Evolutionary conservation across 1,284 basidiomycete species (phyloP).

Genomic region (Cryptococcus sp.): DNA sequence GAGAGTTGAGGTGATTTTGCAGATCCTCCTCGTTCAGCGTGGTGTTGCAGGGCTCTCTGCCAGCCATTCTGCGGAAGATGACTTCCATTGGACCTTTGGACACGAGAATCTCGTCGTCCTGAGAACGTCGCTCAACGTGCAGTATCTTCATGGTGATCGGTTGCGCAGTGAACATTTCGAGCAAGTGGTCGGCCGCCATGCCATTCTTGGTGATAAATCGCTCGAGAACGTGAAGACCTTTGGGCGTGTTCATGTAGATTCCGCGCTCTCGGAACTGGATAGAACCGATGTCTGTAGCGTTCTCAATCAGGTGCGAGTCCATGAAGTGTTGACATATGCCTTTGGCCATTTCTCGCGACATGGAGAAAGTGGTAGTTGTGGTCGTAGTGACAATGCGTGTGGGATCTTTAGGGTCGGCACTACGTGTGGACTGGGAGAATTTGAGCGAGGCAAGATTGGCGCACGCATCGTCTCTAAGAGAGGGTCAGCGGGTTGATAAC

Average conservation of each 20-base stretch:
- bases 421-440: conserved; percentile 98
- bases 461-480: conserved; percentile 86
- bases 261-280: conserved; percentile 96
- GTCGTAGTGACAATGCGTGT: conserved; percentile 97
- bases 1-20: conserved; percentile 46
- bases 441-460: conserved; percentile 92
- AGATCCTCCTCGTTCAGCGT: conserved; percentile 45
- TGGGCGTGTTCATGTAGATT: conserved; percentile 92
- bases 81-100: conserved; percentile 91
- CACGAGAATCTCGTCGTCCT: conserved; percentile 97
- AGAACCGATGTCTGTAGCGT: conserved; percentile 83
- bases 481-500: conserved; percentile 8
- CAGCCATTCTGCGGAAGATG: conserved; percentile 91
- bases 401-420: conserved; percentile 95
- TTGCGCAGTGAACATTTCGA: conserved; percentile 85
- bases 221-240: conserved; percentile 97
- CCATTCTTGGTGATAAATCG: conserved; percentile 99
- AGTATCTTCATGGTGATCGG: conserved; percentile 98
- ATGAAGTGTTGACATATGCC: conserved; percentile 99
- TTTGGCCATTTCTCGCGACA: conserved; percentile 99
- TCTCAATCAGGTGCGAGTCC: conserved; percentile 96
- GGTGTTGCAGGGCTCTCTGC: conserved; percentile 75
- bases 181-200: conserved; percentile 85
- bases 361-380: conserved; percentile 98
- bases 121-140: conserved; percentile 87